Evolutionary conservation across 345 rosid genomes (phyloP), one percentile per base, ranked within the genome.

Genomic region (Dovyalis caffra): DNA sequence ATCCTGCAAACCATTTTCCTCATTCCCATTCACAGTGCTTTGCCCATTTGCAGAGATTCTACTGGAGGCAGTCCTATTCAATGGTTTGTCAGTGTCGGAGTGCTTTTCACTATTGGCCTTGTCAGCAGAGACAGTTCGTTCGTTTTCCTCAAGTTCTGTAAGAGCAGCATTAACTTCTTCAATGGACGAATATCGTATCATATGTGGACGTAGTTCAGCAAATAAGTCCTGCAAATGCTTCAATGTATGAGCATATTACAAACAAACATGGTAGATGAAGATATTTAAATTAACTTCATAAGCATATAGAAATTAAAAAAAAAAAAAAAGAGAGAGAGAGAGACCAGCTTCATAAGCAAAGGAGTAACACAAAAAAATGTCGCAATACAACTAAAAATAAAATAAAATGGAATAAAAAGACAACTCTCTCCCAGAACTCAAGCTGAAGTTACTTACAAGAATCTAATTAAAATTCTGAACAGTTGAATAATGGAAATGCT

Each of bases 91-190:
- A 49, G 82, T 34, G 74, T 85, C 94, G 12, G 87, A 88, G 73
- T 89, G 92, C 79, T 85, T 85, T 80, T 91, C 97, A 58, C 79
- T 81, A 75, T 65, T 81, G 74, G 79, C 74, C 84, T 87, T 92
- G 82, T 91, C 98, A 38, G 81, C 77, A 47, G 88, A 70, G 73
- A 86, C 85, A 72, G 77, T 79, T 43, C 80, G 88, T 35, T 95
- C 97, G 68, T 84, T 96, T 82, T 90, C 97, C 81, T 93, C 98
- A 7, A 86, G 92, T 79, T 92, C 94, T 68, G 85, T 21, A 25
- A 90, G 82, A 49, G 99, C 98, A 26, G 94, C 85, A 83, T 87
- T 88, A 68, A 87, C 95, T 80, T 96, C 98, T 79, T 96, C 98
- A 57, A 86, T 77, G 74, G 95, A 90, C 53, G 86, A 75, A 62